These are phyloP conservation scores for Rhizomucor miehei DNA, from an alignment of 371 early-diverging fungal genomes.

Conservation along the genomic window DNA sequence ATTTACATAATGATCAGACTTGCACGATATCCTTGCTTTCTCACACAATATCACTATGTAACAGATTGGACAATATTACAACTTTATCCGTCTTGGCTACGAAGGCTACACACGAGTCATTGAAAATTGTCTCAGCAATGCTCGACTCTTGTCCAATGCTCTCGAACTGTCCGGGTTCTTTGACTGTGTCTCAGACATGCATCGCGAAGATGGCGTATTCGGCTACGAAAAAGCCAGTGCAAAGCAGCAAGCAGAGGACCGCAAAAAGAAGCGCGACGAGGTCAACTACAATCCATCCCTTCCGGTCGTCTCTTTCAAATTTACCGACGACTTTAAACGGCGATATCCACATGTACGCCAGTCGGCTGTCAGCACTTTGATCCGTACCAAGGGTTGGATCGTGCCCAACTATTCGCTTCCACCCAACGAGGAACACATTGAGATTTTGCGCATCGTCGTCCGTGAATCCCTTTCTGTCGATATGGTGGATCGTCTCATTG, in stretches of 20 bases:
- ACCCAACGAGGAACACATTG: slow-evolving; percentile 22
- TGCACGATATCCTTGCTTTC: neutral
- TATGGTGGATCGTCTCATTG: slow-evolving; percentile 29
- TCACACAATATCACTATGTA: neutral
- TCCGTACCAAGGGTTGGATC: slow-evolving; percentile 45
- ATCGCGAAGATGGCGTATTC: slow-evolving; percentile 46
- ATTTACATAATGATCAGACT: too few relatives aligned
- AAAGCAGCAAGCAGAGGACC: slow-evolving; percentile 2
- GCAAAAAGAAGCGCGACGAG: slow-evolving; percentile 9
- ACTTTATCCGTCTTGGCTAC: slow-evolving; percentile 66
- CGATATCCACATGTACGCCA: slow-evolving; percentile 31
- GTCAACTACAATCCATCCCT: slow-evolving; percentile 37
- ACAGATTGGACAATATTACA: slow-evolving; percentile 69
- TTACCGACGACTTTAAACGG: slow-evolving; percentile 45
- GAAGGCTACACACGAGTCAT: slow-evolving; percentile 62
- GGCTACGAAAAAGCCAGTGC: slow-evolving; percentile 11
- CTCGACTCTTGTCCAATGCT: slow-evolving; percentile 47
- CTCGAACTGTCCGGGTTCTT: slow-evolving; percentile 55
- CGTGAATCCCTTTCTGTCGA: slow-evolving; percentile 38
- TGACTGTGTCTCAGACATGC: slow-evolving; percentile 56
- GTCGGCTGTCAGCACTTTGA: slow-evolving; percentile 21
- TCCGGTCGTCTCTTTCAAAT: slow-evolving; percentile 63
- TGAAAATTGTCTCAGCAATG: slow-evolving; percentile 47
- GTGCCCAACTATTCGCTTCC: slow-evolving; percentile 44
- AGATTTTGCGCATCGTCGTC: slow-evolving; percentile 38